These are phyloP conservation scores for Homolaphlyctis polyrhiza DNA, from an alignment of 371 early-diverging fungal species.

Conservation along the genomic window DNA sequence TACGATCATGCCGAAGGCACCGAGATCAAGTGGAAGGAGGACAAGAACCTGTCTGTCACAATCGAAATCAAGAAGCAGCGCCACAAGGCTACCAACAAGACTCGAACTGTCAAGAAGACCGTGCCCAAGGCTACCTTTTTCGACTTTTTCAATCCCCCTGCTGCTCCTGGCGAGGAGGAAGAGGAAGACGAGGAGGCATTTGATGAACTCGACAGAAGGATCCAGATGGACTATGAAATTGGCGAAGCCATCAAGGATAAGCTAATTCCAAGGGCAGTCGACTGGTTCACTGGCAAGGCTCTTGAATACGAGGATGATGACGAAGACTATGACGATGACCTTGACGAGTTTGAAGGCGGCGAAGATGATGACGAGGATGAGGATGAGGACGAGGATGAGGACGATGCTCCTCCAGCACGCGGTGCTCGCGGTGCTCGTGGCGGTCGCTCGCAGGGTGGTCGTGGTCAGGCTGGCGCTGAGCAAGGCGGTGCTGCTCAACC, in stretches of 20 bases:
- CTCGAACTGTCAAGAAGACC: slow-evolving; percentile 92
- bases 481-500: neutral
- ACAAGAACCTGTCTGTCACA: slow-evolving; percentile 84
- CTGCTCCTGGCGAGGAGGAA: slow-evolving; percentile 60
- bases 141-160: slow-evolving; percentile 84
- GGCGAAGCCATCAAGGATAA: slow-evolving; percentile 95
- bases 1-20: slow-evolving; percentile 87
- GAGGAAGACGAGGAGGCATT: slow-evolving; percentile 17
- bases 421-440: neutral
- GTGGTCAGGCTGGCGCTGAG: neutral
- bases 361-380: slow-evolving; percentile 53
- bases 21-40: slow-evolving; percentile 91
- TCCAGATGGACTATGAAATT: slow-evolving; percentile 90
- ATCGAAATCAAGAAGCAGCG: slow-evolving; percentile 96
- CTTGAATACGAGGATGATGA: slow-evolving; percentile 56
- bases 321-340: slow-evolving; percentile 46
- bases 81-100: slow-evolving; percentile 95
- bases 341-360: slow-evolving; percentile 32
- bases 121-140: slow-evolving; percentile 94
- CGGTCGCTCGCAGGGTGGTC: neutral
- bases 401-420: neutral
- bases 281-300: slow-evolving; percentile 98
- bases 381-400: slow-evolving; percentile 27
- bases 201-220: slow-evolving; percentile 74
- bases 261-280: slow-evolving; percentile 90